Evolutionary conservation across 768 basidiomycete genomes (phyloP).

Genomic region (Gymnopilus junonius): DNA sequence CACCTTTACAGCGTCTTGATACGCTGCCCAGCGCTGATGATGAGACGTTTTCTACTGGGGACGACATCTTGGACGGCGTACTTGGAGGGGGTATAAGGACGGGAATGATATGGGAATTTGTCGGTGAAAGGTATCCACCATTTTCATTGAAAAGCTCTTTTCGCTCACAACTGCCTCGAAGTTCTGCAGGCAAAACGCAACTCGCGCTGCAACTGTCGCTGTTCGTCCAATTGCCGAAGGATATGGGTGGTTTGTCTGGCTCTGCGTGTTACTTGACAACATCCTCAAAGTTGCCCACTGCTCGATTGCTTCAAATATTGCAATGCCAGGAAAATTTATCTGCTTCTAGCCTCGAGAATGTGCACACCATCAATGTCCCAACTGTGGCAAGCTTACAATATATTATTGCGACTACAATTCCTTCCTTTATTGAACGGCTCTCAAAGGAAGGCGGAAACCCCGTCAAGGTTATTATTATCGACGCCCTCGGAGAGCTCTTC

Average conservation of each 20-base stretch:
- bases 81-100: slow-evolving; percentile 82
- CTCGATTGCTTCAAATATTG: slow-evolving; percentile 69
- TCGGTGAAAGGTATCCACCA: slow-evolving; percentile 76
- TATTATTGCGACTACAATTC: slow-evolving; percentile 58
- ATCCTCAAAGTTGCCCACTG: slow-evolving; percentile 68
- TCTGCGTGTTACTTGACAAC: slow-evolving; percentile 82
- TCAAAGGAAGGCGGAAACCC: slow-evolving; percentile 48
- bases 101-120: slow-evolving; percentile 86
- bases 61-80: slow-evolving; percentile 63
- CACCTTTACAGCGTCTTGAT: slow-evolving; percentile 43
- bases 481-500: slow-evolving; percentile 88
- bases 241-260: slow-evolving; percentile 62
- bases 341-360: slow-evolving; percentile 49
- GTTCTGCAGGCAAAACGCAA: slow-evolving; percentile 95
- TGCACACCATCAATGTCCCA: slow-evolving; percentile 65
- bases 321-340: slow-evolving; percentile 53
- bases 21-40: slow-evolving; percentile 39
- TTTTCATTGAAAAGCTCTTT: slow-evolving; percentile 5
- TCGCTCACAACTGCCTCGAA: slow-evolving; percentile 33
- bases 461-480: slow-evolving; percentile 81
- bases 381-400: slow-evolving; percentile 58
- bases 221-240: slow-evolving; percentile 69
- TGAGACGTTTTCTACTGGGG: slow-evolving; percentile 74
- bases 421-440: slow-evolving; percentile 48
- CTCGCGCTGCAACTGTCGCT: slow-evolving; percentile 85